Percentiles rank a stretch among this genome's conserved stretches.
Evolutionary conservation across 306 rosid species (phyloP).

Genomic region (Rosa lucieae): DNA sequence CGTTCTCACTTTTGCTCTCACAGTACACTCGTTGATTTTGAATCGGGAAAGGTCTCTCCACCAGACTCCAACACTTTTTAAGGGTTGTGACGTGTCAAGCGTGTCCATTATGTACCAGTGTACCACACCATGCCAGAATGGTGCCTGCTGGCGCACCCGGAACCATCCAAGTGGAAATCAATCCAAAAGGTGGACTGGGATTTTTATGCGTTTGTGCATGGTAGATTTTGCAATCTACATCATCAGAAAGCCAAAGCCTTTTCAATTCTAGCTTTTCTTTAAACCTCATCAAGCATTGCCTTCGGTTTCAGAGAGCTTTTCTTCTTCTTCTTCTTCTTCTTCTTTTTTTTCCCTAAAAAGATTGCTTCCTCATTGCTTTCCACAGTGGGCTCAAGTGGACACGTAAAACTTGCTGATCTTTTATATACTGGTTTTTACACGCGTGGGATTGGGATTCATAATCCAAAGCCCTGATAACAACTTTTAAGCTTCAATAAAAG

Average conservation of each 20-base stretch:
- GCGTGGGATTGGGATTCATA: slow-evolving; percentile 3
- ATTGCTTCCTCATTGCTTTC: not conserved
- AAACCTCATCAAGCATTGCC: not conserved
- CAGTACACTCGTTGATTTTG: not conserved
- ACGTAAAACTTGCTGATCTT: not conserved
- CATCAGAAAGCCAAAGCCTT: slow-evolving; percentile 2
- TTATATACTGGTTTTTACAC: not conserved
- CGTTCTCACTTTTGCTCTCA: not conserved
- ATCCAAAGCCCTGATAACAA: not conserved
- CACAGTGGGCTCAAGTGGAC: slow-evolving; percentile 2
- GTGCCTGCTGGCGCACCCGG: slow-evolving; percentile 3
- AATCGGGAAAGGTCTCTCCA: not conserved
- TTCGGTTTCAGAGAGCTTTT: not conserved
- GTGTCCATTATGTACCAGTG: slow-evolving; percentile 11
- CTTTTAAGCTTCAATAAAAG: not conserved
- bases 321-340: not conserved
- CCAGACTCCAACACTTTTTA: not conserved
- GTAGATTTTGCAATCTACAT: slow-evolving; percentile 35
- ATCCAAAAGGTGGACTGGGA: not conserved
- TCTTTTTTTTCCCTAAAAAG: not conserved
- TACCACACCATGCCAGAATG: not conserved
- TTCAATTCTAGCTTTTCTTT: not conserved
- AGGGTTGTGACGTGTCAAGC: slow-evolving; percentile 29
- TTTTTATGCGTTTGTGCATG: slow-evolving; percentile 1
- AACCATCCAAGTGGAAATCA: slow-evolving; percentile 20